These are phyloP conservation scores for Fusarium nygamai DNA, from an alignment of 2,329 filamentous ascomycete genomes.

Conservation along the genomic window DNA sequence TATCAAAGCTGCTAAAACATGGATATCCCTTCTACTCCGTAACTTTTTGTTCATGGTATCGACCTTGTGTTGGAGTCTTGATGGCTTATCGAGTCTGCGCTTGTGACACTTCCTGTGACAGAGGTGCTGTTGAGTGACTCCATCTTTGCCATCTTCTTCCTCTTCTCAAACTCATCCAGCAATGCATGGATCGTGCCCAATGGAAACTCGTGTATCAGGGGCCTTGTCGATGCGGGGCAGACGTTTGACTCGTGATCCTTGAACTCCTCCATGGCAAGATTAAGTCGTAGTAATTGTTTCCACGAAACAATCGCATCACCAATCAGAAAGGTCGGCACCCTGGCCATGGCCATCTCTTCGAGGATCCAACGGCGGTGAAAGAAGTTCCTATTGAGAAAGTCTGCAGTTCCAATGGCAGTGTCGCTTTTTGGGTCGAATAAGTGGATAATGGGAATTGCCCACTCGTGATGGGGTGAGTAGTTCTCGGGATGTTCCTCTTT, in stretches of 20 bases:
- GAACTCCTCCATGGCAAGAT: conserved; percentile 50
- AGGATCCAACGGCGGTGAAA: conserved; percentile 52
- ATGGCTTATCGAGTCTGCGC: conserved; percentile 13
- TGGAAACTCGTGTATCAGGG: conserved; percentile 22
- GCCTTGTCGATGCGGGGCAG: conserved; percentile 36
- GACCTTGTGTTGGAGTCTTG: conserved; percentile 10
- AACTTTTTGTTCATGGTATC: neutral
- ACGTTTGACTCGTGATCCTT: conserved; percentile 46
- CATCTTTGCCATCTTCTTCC: conserved; percentile 31
- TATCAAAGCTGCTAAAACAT: neutral
- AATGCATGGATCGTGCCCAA: conserved; percentile 30
- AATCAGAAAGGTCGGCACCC: conserved; percentile 46
- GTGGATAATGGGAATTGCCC: conserved; percentile 43
- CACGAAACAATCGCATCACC: conserved; percentile 50
- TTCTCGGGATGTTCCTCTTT: conserved; percentile 46
- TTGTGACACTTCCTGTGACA: conserved; percentile 16
- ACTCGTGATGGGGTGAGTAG: conserved; percentile 47
- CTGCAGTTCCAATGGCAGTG: conserved; percentile 35
- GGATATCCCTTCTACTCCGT: neutral
- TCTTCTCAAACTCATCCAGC: conserved; percentile 32
- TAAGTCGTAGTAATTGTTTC: conserved; percentile 49
- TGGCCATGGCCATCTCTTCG: conserved; percentile 48
- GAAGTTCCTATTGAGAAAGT: conserved; percentile 47
- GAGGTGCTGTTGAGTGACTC: conserved; percentile 19
- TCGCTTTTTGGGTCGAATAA: conserved; percentile 38